Evolutionary conservation across 345 rosid genomes (phyloP).

Genomic region (Salix viminalis): DNA sequence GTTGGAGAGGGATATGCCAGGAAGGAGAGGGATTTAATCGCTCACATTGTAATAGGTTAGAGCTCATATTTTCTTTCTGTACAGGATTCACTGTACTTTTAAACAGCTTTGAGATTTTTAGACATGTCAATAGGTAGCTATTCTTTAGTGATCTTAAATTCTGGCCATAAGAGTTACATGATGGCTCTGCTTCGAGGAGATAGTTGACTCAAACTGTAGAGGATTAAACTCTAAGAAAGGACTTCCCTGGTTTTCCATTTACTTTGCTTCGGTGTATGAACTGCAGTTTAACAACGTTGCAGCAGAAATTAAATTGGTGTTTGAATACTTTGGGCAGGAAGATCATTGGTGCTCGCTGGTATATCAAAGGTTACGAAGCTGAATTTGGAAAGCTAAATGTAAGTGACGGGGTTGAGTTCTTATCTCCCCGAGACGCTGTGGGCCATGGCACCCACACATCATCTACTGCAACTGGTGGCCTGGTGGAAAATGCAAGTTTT

Average conservation of each 20-base stretch:
- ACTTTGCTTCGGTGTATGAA: slow-evolving; percentile 12
- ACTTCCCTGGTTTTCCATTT: no score
- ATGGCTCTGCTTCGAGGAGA: neutral
- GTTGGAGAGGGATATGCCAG: slow-evolving; percentile 31
- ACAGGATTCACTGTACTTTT: neutral
- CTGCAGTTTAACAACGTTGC: neutral
- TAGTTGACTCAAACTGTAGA: neutral
- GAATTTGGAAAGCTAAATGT: slow-evolving; percentile 13
- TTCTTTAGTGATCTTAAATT: neutral
- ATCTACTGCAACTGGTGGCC: slow-evolving; percentile 28
- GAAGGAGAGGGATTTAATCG: neutral
- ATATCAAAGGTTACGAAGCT: slow-evolving; percentile 16
- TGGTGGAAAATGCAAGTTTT: slow-evolving; percentile 27
- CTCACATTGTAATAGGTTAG: neutral
- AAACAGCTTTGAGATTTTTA: neutral
- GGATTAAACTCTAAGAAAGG: neutral
- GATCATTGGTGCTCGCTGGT: slow-evolving; percentile 37
- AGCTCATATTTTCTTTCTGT: neutral
- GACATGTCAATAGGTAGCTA: neutral
- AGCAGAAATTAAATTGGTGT: neutral
- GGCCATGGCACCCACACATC: slow-evolving; percentile 24
- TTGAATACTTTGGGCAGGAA: slow-evolving; percentile 19
- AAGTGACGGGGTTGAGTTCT: neutral
- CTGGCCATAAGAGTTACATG: neutral
- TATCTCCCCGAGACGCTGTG: slow-evolving; percentile 22